Base-by-base conservation (phyloP, 345 rosid species). In the Acer yangbiense region DNA sequence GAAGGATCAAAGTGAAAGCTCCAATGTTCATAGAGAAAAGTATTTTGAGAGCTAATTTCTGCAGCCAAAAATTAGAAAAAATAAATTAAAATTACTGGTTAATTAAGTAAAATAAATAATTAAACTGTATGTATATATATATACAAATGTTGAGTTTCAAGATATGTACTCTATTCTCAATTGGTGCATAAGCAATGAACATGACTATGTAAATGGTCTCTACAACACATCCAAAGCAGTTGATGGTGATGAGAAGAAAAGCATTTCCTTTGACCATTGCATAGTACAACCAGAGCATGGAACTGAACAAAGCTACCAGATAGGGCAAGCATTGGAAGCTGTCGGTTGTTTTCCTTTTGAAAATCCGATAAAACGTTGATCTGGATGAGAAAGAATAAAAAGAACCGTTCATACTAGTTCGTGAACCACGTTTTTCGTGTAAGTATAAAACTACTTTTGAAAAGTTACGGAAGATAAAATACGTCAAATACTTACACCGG, bases 281-380 rank as follows among this genome's bases (percentile, higher is more conserved):
- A 77, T 97, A 97, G 79, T 87, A 91, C 18, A 94, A 87, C 99
- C 99, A 97, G 1, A 97, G 85, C 98, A 89, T 91, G 58, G 92
- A 91, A 83, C 98, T 92, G 87, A 92, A 93, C 46, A 97, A 72
- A 54, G 99, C 94, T 21, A 91, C 93, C 72, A 92, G 83, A 60
- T 97, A 97, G 1, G 99, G 99, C 62, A 97, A 18, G 4, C 94
- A 90, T 77, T 89, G 90, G 80, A 92, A 97, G 10, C 90, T 90
- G 73, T 94, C 95, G 0, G 96, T 97, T 6, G 98, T 86, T 84
- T 88, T 91, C 48, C 85, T 91, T 78, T 69, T 87, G 88, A 79
- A 88, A 71, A 97, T 91, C 64, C 95, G 71, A 29, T 81, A 83
- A 82, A 97, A 97, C 9, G 99, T 97, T 41, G 91, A 91, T 84